Base-by-base conservation (phyloP, 805 yeast species). In the Schwanniomyces sp. region DNA sequence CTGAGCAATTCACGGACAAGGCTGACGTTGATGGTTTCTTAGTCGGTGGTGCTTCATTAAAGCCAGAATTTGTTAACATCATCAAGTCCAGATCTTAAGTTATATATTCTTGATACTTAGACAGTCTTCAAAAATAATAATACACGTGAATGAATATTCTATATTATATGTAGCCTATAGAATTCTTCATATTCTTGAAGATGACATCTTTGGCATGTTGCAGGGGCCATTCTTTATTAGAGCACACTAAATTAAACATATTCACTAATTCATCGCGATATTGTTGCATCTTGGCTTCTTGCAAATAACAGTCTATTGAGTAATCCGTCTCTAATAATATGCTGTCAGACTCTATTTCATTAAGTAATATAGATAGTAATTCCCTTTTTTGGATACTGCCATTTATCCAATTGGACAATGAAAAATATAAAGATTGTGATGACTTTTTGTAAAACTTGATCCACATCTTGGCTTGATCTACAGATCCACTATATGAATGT, bases 41-140 rank as follows among this genome's bases (percentile, higher is more conserved):
- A 66, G 99, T 94, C 62, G 99, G 99, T 67, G 99, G 99, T 79
- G 99, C 99, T 67, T 89, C 96, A 41, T 84, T 94, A 74, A 94
- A 94, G 83, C 96, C 99, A 57, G 99, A 94, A 79, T 94, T 94
- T 67, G 84, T 89, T 66, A 94, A 90, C 76, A 94, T 94, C 69
- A 80, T 94, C 82, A 92, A 88, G 79, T 88, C 96, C 46, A 86
- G 96, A 86, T 75, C 78, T 69, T 88, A 82, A 69, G 41, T 25
- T 28, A 21, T 40, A 28, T 29, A 21, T 17, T 9, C 18, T 37
- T 21, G 26, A 37, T 37, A 24, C 26, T 37, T 37, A 32, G 37
- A 16, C 4, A 14, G 18, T 32, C n/a, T 11, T 11, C n/a, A 21
- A 37, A 21, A 26, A 21, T 3, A 18, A 21, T 12, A 18, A 21